phyloP scores from a whole-genome alignment of 2,329 filamentous ascomycete species.

The Lomentospora prolificans region DNA sequence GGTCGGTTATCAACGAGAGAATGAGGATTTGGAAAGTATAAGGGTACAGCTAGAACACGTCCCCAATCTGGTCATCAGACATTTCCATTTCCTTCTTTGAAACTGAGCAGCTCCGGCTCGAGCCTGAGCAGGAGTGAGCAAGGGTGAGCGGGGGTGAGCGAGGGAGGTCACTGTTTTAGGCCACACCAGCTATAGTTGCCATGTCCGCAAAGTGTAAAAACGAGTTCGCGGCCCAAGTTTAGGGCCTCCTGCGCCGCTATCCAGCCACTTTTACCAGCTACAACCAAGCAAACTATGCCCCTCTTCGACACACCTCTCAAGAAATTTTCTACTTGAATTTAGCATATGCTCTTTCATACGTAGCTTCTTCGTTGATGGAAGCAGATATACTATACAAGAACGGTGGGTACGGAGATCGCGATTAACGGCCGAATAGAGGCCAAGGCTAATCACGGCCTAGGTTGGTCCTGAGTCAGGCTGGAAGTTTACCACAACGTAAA shows the following conservation, averaged over 20 bases:
- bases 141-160: neutral
- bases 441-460: neutral
- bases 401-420: neutral
- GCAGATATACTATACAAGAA: neutral
- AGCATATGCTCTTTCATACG: neutral
- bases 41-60: too few relatives aligned
- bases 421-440: neutral
- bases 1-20: too few relatives aligned
- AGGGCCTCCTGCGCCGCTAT: too few relatives aligned
- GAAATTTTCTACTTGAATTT: slow-evolving; percentile 15
- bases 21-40: too few relatives aligned
- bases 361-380: neutral
- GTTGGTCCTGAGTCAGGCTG: neutral
- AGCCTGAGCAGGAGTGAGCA: too few relatives aligned
- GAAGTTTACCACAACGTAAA: neutral
- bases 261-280: too few relatives aligned
- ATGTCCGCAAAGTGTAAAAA: neutral
- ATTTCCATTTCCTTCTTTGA: neutral
- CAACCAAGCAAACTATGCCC: too few relatives aligned
- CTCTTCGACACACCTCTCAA: too few relatives aligned
- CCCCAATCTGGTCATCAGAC: neutral
- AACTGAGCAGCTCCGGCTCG: too few relatives aligned
- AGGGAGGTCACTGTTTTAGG: neutral
- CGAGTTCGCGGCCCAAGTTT: too few relatives aligned
- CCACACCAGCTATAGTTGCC: neutral